Percentiles rank a stretch among this genome's conserved stretches.
phyloP scores from a whole-genome alignment of 2,329 filamentous ascomycete genomes.

The Colletotrichum somersetense region DNA sequence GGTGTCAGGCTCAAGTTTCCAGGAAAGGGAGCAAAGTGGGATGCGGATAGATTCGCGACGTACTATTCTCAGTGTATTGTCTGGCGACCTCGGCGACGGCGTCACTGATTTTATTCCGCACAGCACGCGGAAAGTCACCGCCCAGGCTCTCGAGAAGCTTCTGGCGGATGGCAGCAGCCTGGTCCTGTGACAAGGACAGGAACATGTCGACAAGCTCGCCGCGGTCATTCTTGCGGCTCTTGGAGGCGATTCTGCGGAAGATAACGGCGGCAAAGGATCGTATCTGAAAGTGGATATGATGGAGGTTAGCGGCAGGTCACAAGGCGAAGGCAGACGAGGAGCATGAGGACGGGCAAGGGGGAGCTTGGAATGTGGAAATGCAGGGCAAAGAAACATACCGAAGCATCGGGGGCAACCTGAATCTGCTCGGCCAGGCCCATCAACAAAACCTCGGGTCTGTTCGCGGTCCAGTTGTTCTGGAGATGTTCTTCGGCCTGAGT shows the following conservation, averaged over 20 bases:
- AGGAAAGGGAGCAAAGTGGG: neutral
- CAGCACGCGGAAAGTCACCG: slow-evolving; percentile 77
- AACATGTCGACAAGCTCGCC: slow-evolving; percentile 87
- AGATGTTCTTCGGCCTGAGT: slow-evolving; percentile 91
- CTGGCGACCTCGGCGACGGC: slow-evolving; percentile 96
- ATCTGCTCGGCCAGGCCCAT: slow-evolving; percentile 97
- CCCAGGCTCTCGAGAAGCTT: slow-evolving; percentile 85
- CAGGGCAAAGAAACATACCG: slow-evolving; percentile 62
- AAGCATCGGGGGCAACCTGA: slow-evolving; percentile 78
- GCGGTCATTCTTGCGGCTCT: slow-evolving; percentile 81
- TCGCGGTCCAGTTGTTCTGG: slow-evolving; percentile 87
- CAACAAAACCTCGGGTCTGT: slow-evolving; percentile 86
- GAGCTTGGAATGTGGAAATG: slow-evolving; percentile 12
- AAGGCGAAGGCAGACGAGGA: slow-evolving; percentile 1
- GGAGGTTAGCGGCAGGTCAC: slow-evolving; percentile 11
- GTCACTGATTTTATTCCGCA: slow-evolving; percentile 96
- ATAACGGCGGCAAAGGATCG: slow-evolving; percentile 94
- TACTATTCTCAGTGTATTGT: slow-evolving; percentile 94
- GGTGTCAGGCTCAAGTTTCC: slow-evolving; percentile 15
- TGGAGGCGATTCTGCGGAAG: slow-evolving; percentile 92
- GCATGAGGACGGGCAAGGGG: neutral
- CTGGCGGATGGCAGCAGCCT: slow-evolving; percentile 82
- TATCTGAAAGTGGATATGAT: slow-evolving; percentile 65
- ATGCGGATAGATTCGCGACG: slow-evolving; percentile 50
- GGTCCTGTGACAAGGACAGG: slow-evolving; percentile 79